phyloP scores from a whole-genome alignment of 495 filamentous ascomycete genomes.

The Niebla homalea region DNA sequence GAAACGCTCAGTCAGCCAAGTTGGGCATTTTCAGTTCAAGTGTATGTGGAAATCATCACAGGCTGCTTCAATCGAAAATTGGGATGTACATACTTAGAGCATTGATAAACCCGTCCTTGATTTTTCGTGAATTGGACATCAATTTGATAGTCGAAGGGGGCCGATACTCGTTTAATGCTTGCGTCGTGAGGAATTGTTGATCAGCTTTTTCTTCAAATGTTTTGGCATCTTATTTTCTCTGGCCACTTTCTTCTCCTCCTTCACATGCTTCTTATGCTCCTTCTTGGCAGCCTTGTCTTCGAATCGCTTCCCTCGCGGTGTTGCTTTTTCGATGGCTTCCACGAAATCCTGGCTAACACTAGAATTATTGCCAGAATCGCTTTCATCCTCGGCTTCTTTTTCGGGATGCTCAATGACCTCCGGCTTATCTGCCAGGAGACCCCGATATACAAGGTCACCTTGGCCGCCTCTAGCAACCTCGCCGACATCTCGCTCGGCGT shows the following conservation, averaged over 20 bases:
- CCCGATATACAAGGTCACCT: constrained; percentile 63
- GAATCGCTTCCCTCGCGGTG: constrained; percentile 75
- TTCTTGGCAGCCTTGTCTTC: constrained; percentile 84
- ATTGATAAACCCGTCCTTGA: neutral
- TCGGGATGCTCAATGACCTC: constrained; percentile 13
- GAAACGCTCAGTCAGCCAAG: constrained; percentile 13
- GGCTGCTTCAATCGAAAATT: neutral
- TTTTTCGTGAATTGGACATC: neutral
- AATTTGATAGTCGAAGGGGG: neutral
- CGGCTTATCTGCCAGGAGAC: constrained; percentile 62
- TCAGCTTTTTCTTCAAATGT: constrained; percentile 72
- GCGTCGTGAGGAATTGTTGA: constrained; percentile 34
- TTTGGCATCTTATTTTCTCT: constrained; percentile 93
- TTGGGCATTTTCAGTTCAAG: constrained; percentile 12
- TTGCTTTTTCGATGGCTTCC: constrained; percentile 37
- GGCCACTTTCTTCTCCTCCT: constrained; percentile 87
- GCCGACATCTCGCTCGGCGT: constrained; percentile 80
- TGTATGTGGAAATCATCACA: constrained; percentile 10
- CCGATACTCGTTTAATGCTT: constrained; percentile 23
- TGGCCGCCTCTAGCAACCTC: constrained; percentile 58
- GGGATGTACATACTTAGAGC: neutral
- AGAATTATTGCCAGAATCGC: constrained; percentile 24
- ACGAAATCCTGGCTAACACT: constrained; percentile 22
- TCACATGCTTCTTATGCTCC: constrained; percentile 78
- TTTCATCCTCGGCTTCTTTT: constrained; percentile 29